Conservation (phyloP, 352 stramenopile genomes). For the Phytophthora cryptogea region DNA sequence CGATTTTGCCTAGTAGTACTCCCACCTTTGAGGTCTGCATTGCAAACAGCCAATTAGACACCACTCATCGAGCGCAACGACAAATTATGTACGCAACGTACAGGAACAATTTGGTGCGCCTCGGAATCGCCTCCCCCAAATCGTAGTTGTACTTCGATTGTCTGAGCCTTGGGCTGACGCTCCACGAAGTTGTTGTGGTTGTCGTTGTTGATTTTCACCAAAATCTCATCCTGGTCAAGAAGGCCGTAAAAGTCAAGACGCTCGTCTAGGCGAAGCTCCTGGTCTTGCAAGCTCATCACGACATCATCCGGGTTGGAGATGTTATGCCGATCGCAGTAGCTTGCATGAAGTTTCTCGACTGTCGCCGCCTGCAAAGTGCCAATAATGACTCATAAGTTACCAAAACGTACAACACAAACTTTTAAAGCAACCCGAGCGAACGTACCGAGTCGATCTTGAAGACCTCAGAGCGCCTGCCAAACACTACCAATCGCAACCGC, state of each 20-base stretch:
- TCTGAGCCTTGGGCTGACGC: conserved; percentile 9
- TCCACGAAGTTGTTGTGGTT: conserved; percentile 40
- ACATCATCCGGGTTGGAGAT: conserved; percentile 56
- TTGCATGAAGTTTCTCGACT: conserved; percentile 62
- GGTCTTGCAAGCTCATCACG: conserved; percentile 50
- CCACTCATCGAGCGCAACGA: neutral
- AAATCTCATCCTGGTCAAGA: conserved; percentile 67
- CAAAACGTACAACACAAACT: neutral
- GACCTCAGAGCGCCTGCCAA: conserved; percentile 54
- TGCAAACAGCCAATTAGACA: neutral
- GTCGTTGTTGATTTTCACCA: conserved; percentile 47
- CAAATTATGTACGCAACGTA: conserved; percentile 17
- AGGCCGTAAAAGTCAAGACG: conserved; percentile 56
- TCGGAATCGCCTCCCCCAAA: conserved; percentile 43
- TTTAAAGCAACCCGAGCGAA: neutral
- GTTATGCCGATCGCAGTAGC: conserved; percentile 66
- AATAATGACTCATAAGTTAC: neutral
- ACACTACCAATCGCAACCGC: conserved; percentile 56
- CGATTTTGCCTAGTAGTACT: conserved; percentile 39
- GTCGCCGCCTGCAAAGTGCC: conserved; percentile 37
- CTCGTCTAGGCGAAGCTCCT: conserved; percentile 45
- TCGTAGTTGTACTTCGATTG: conserved; percentile 51
- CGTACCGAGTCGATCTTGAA: conserved; percentile 76
- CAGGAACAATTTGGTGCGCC: conserved; percentile 44
- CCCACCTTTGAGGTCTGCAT: conserved; percentile 50